Percentiles rank a stretch among this genome's conserved stretches.
These are phyloP conservation scores for Cornus controversa DNA, from an alignment of 148 eudicot genomes.

Conservation along the genomic window DNA sequence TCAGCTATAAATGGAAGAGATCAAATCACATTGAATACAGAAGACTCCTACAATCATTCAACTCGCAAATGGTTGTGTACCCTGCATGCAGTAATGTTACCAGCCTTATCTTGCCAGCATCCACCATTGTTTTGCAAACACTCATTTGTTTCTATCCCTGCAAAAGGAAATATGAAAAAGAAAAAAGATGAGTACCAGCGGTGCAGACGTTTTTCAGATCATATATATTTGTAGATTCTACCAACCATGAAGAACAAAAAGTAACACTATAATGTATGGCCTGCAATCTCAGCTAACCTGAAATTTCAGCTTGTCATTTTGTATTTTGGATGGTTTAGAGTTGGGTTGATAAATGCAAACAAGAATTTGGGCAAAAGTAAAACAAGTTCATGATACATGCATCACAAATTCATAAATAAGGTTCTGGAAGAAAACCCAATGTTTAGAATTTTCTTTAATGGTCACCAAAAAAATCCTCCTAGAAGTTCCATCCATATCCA, in stretches of 20 bases:
- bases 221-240: neutral
- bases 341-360: neutral
- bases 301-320: neutral
- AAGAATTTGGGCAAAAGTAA: neutral
- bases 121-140: constrained; percentile 90
- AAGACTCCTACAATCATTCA: neutral
- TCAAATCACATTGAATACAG: neutral
- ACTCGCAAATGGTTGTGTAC: constrained; percentile 34
- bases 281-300: neutral
- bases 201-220: neutral
- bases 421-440: neutral
- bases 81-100: constrained; percentile 89
- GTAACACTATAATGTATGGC: neutral
- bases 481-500: neutral
- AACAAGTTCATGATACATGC: neutral
- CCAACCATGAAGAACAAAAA: neutral
- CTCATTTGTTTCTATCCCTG: constrained; percentile 91
- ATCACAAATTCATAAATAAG: no score
- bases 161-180: neutral
- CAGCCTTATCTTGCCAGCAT: constrained; percentile 80
- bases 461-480: neutral
- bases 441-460: neutral
- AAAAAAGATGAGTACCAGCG: neutral
- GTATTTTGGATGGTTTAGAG: neutral
- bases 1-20: constrained; percentile 7